These are phyloP conservation scores for Eleusine coracana DNA, from an alignment of 176 grass and related monocot species.

Conservation along the genomic window DNA sequence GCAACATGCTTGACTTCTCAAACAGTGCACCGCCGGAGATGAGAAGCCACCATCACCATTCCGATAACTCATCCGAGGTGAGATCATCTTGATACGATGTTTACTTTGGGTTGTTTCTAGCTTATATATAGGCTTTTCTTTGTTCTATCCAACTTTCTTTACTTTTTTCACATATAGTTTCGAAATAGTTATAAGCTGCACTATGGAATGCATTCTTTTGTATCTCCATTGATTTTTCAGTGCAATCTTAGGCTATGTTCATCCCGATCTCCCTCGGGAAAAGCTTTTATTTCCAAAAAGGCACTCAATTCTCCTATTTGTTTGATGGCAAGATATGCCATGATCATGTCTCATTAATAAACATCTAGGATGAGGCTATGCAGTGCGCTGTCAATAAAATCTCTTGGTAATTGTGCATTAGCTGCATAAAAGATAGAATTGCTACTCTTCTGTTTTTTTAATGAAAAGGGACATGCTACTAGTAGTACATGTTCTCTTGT, in stretches of 20 bases:
- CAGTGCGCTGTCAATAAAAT: not conserved
- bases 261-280: slow-evolving; percentile 31
- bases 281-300: slow-evolving; percentile 27
- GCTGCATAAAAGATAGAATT: slow-evolving; percentile 11
- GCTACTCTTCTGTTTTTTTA: slow-evolving; percentile 28
- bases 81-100: slow-evolving; percentile 7
- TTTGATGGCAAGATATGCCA: slow-evolving; percentile 32
- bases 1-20: slow-evolving; percentile 94
- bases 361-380: slow-evolving; percentile 26
- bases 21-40: slow-evolving; percentile 59
- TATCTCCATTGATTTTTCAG: slow-evolving; percentile 14
- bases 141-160: not conserved
- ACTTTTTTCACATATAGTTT: not conserved
- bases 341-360: slow-evolving; percentile 27
- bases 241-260: not conserved
- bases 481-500: slow-evolving; percentile 37
- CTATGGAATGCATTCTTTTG: not conserved
- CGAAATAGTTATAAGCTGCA: not conserved
- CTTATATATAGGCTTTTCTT: not conserved
- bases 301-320: slow-evolving; percentile 35
- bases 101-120: not conserved
- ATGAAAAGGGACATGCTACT: slow-evolving; percentile 39
- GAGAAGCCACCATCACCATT: slow-evolving; percentile 51
- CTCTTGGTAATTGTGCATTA: slow-evolving; percentile 3
- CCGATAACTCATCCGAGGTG: slow-evolving; percentile 92